Conservation (phyloP, 2,329 filamentous ascomycete species). For the Cercospora beticola region DNA sequence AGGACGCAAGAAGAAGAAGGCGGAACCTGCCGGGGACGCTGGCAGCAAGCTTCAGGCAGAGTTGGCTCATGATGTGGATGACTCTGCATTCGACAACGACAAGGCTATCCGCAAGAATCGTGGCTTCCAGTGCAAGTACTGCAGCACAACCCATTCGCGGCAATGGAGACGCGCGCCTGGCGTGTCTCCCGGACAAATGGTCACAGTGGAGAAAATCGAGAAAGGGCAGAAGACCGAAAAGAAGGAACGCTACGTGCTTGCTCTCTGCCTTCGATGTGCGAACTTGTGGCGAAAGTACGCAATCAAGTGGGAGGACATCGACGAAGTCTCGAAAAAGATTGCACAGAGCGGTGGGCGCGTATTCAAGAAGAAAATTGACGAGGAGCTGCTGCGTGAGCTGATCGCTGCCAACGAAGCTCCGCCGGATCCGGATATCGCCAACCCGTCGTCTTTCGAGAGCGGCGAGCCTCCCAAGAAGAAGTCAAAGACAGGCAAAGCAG, state of each 20-base stretch:
- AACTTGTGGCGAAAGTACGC: slow-evolving; percentile 94
- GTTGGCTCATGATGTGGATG: slow-evolving; percentile 86
- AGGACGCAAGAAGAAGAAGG: slow-evolving; percentile 81
- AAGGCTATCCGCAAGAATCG: slow-evolving; percentile 80
- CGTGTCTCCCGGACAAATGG: slow-evolving; percentile 67
- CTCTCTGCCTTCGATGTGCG: slow-evolving; percentile 85
- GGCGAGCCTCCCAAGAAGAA: slow-evolving; percentile 62
- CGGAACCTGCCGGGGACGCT: slow-evolving; percentile 50
- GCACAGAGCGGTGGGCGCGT: slow-evolving; percentile 77
- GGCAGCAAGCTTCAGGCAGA: slow-evolving; percentile 82
- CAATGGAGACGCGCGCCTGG: slow-evolving; percentile 91
- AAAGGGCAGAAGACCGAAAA: slow-evolving; percentile 72
- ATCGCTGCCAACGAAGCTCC: slow-evolving; percentile 59
- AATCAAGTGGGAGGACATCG: slow-evolving; percentile 91
- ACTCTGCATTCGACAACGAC: slow-evolving; percentile 89
- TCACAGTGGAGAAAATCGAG: slow-evolving; percentile 65
- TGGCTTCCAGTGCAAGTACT: slow-evolving; percentile 92
- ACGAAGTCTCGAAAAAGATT: slow-evolving; percentile 87
- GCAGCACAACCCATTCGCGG: slow-evolving; percentile 71
- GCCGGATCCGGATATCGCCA: slow-evolving; percentile 26
- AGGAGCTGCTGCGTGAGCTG: slow-evolving; percentile 81
- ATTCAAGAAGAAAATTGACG: slow-evolving; percentile 86
- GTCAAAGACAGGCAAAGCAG: slow-evolving; percentile 48
- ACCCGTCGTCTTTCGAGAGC: slow-evolving; percentile 30
- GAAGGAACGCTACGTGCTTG: slow-evolving; percentile 69